Base-by-base conservation (phyloP, 345 rosid genomes). In the Pistacia integerrima region DNA sequence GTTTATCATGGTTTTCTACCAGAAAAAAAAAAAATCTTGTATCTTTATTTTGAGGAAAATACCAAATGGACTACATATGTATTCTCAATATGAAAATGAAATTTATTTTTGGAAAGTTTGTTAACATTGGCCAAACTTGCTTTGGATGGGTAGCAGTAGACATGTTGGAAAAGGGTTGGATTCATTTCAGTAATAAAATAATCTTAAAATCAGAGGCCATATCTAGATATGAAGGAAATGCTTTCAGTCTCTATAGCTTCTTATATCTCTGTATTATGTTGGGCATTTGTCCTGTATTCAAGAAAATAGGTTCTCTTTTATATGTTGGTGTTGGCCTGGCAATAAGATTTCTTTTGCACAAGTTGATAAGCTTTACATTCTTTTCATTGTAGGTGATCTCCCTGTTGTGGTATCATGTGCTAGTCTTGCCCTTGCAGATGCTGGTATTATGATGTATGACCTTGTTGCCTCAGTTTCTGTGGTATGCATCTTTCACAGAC, bases 381-480 rank as follows among this genome's bases (percentile, higher is more conserved):
- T 28, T 72, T 71, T 67, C 72, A 69, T 72, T 84, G 69, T 81
- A 96, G 97, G 99, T 84, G 99, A 96, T 87, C 91, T 96, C 72
- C 91, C 98, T 49, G 95, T 90, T 63, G 86, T 92, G 51, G 85
- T 91, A 82, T 92, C 97, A 51, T 96, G 99, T 81, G 97, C 98
- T 72, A 91, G 98, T 87, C 97, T 96, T 79, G 98, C 98, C 83
- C 78, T 93, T 76, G 99, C 98, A 30, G 98, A 93, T 87, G 97
- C 97, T 1, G 97, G 99, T 68, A 93, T 93, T 76, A 90, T 91
- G 98, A 90, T 96, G 92, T 88, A 89, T 87, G 99, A 96, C 82
- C 97, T 93, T 30, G 90, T 96, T 75, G 86, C 97, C 65, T 91
- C 97, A 67, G 97, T 91, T 80, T 92, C 98, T 76, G 91, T 93